Percentiles rank a stretch among this genome's conserved stretches.
phyloP scores from a whole-genome alignment of 1,284 basidiomycete species.

The Quambalaria eucalypti region DNA sequence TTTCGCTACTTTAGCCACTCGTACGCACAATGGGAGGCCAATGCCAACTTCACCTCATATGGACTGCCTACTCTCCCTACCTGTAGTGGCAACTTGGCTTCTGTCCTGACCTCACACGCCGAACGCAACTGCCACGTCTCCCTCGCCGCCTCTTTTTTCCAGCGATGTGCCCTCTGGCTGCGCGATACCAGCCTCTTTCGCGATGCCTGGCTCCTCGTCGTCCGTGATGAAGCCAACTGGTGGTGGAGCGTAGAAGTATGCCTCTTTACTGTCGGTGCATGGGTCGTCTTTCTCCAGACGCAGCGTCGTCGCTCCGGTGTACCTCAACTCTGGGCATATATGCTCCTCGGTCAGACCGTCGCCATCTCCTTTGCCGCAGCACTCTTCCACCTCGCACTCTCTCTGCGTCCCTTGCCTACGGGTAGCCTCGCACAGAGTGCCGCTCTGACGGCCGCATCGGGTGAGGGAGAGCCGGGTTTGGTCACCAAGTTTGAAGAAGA shows the following conservation, averaged over 20 bases:
- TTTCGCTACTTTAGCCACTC: background rate
- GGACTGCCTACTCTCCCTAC: background rate
- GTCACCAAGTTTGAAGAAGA: background rate
- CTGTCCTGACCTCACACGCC: background rate
- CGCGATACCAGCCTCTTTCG: constrained; percentile 58
- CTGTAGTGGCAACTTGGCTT: background rate
- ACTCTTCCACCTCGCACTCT: constrained; percentile 59
- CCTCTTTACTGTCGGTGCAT: constrained; percentile 59
- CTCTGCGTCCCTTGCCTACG: constrained; percentile 44
- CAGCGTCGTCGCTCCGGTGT: constrained; percentile 46
- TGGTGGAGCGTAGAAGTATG: constrained; percentile 69
- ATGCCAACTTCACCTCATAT: background rate
- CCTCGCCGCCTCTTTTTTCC: background rate
- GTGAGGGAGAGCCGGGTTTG: background rate
- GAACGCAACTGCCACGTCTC: background rate
- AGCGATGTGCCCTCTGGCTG: constrained; percentile 52
- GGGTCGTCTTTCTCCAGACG: constrained; percentile 60
- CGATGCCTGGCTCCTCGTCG: constrained; percentile 56
- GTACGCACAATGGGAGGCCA: background rate
- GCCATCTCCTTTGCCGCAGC: constrained; percentile 63
- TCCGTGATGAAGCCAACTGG: constrained; percentile 55
- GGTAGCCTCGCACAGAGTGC: background rate
- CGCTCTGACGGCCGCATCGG: background rate
- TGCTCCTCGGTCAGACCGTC: constrained; percentile 66
- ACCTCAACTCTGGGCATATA: constrained; percentile 60